Percentiles rank a stretch among this genome's conserved stretches.
These are phyloP conservation scores for Magnusiomyces suaveolens DNA, from an alignment of 1,139 yeast species.

Conservation along the genomic window DNA sequence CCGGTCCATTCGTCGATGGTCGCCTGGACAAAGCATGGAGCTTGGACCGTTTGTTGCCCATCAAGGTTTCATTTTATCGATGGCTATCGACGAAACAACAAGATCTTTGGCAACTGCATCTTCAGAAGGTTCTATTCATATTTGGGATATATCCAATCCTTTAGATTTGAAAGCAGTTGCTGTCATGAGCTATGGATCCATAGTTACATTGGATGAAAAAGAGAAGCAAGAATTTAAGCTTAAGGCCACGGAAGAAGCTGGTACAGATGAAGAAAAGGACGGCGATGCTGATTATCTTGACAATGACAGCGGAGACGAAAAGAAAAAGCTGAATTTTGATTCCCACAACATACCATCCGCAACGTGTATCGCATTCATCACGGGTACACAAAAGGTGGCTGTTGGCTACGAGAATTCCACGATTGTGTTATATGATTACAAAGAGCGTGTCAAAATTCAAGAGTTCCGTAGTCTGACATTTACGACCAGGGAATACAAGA, in stretches of 20 bases:
- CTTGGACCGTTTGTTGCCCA: conserved; percentile 17
- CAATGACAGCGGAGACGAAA: background rate
- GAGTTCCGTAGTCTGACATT: conserved; percentile 8
- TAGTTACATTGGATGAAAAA: background rate
- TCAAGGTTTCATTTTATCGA: conserved; percentile 18
- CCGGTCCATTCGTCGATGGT: conserved; percentile 18
- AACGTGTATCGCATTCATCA: conserved; percentile 14
- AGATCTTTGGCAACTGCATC: conserved; percentile 23
- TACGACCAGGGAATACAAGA: background rate
- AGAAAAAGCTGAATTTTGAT: conserved; percentile 3
- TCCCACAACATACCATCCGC: conserved; percentile 1
- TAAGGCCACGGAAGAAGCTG: background rate
- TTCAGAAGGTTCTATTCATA: conserved; percentile 23
- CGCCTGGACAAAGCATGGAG: conserved; percentile 5
- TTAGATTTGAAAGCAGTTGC: background rate
- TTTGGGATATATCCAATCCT: conserved; percentile 14
- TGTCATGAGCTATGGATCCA: background rate
- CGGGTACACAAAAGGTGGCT: conserved; percentile 17
- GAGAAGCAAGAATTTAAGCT: background rate
- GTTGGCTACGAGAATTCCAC: conserved; percentile 24
- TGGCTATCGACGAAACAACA: conserved; percentile 19
- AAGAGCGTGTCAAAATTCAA: conserved; percentile 20
- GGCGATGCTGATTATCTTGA: background rate
- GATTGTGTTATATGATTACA: conserved; percentile 24
- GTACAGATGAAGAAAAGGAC: background rate